Percentiles rank a stretch among this genome's conserved stretches.
These are phyloP conservation scores for Phaeosphaeria sp. DNA, from an alignment of 2,329 filamentous ascomycete genomes.

Conservation along the genomic window DNA sequence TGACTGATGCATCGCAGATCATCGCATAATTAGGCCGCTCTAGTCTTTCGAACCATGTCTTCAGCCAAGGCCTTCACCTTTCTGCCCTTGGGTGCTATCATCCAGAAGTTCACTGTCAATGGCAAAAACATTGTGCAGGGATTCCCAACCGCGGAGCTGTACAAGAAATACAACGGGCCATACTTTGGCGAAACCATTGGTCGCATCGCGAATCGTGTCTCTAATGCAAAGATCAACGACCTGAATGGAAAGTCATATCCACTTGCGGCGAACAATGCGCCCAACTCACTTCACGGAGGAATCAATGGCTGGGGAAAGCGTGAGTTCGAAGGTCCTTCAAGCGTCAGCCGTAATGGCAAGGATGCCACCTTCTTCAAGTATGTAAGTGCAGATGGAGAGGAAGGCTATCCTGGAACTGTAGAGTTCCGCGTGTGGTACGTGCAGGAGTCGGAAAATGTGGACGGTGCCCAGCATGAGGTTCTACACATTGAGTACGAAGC, in stretches of 20 bases:
- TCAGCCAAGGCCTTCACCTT: slow-evolving; percentile 58
- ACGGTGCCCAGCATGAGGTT: slow-evolving; percentile 70
- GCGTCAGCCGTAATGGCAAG: slow-evolving; percentile 57
- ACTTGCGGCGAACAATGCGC: slow-evolving; percentile 76
- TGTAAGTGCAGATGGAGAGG: slow-evolving; percentile 78
- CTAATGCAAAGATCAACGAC: slow-evolving; percentile 70
- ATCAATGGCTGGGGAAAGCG: slow-evolving; percentile 80
- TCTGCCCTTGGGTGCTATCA: slow-evolving; percentile 77
- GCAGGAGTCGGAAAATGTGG: slow-evolving; percentile 68
- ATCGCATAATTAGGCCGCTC: slow-evolving; percentile 6
- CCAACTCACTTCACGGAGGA: slow-evolving; percentile 67
- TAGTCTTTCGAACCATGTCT: slow-evolving; percentile 31
- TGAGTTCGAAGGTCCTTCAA: slow-evolving; percentile 74
- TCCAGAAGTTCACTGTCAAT: slow-evolving; percentile 79
- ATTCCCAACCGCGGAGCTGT: slow-evolving; percentile 78
- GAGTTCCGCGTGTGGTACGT: slow-evolving; percentile 81
- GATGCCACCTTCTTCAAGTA: slow-evolving; percentile 57
- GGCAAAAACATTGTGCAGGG: slow-evolving; percentile 87
- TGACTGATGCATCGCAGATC: slow-evolving; percentile 10
- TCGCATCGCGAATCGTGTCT: slow-evolving; percentile 80
- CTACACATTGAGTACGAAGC: slow-evolving; percentile 91
- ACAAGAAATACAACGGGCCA: slow-evolving; percentile 74
- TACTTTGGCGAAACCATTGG: slow-evolving; percentile 96
- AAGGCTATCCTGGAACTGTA: slow-evolving; percentile 88
- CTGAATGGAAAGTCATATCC: slow-evolving; percentile 76